Evolutionary conservation across 257 asterid genomes (phyloP).

Genomic region (Penstemon barbatus): DNA sequence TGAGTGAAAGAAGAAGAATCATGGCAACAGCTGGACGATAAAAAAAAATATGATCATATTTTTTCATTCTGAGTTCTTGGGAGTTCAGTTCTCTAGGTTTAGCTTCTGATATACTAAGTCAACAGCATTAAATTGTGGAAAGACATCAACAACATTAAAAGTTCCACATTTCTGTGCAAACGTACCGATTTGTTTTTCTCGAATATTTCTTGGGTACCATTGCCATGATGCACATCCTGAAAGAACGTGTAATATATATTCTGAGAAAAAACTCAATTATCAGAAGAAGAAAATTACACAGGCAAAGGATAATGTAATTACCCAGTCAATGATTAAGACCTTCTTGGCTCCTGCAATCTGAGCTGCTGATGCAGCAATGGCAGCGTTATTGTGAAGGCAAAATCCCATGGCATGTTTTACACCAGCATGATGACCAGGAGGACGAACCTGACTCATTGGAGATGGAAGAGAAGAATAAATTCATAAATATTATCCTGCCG

Average conservation of each 20-base stretch:
- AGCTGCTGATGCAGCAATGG: constrained; percentile 94
- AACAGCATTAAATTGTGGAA: constrained; percentile 4
- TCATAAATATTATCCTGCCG: constrained; percentile 14
- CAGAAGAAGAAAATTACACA: constrained; percentile 14
- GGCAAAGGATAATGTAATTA: constrained; percentile 34
- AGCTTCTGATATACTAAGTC: constrained; percentile 21
- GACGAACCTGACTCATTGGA: constrained; percentile 74
- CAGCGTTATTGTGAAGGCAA: constrained; percentile 99
- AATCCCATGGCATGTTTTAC: constrained; percentile 97
- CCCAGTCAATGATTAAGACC: constrained; percentile 95
- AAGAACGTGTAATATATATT: constrained; percentile 26
- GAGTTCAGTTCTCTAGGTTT: constrained; percentile 20
- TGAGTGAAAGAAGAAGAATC: neutral
- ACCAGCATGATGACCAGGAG: constrained; percentile 99
- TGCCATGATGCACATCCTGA: constrained; percentile 99
- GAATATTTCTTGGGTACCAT: constrained; percentile 98
- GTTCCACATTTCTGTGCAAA: constrained; percentile 14
- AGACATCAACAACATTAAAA: constrained; percentile 22
- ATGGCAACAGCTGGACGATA: no score
- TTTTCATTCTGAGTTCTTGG: constrained; percentile 1
- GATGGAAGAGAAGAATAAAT: constrained; percentile 30
- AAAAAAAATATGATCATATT: neutral
- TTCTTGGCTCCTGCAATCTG: constrained; percentile 92
- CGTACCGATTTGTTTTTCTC: constrained; percentile 85
- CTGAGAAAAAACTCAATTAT: constrained; percentile 25